A percentile compares a stretch with the other conserved stretches of the same genome.
Evolutionary conservation across 2,329 filamentous ascomycete genomes (phyloP).

Genomic region (Neopestalotiopsis sp.): DNA sequence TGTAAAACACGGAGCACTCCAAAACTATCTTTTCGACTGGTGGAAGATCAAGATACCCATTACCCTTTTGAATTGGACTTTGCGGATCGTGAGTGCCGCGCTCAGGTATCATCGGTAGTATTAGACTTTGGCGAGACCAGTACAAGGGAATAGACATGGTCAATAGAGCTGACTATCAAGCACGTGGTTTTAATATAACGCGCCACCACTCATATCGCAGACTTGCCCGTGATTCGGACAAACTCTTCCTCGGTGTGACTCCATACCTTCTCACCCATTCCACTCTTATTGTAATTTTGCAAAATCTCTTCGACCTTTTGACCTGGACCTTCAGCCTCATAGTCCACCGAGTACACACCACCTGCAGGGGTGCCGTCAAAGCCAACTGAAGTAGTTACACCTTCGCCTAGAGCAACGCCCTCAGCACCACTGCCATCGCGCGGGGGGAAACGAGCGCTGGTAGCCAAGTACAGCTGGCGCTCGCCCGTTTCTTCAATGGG

Average conservation of each 20-base stretch:
- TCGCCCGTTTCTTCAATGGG: constrained; percentile 43
- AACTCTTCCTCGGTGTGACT: constrained; percentile 42
- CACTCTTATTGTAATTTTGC: constrained; percentile 31
- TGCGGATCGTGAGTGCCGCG: too few species aligned
- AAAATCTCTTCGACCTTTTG: constrained; percentile 26
- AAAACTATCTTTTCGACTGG: too few species aligned
- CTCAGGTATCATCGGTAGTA: not conserved
- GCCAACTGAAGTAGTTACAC: constrained; percentile 33
- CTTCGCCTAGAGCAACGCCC: constrained; percentile 31
- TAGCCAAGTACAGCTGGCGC: constrained; percentile 43
- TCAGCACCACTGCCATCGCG: constrained; percentile 28
- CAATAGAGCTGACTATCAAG: not conserved
- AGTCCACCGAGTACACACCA: constrained; percentile 44
- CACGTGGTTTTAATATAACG: not conserved
- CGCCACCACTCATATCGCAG: not conserved
- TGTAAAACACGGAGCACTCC: too few species aligned
- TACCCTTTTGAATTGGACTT: too few species aligned
- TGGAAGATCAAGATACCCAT: too few species aligned
- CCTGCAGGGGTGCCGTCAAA: constrained; percentile 39
- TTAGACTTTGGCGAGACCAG: not conserved
- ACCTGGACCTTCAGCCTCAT: constrained; percentile 35
- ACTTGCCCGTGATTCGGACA: constrained; percentile 35
- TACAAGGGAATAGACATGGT: not conserved
- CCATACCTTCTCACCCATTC: constrained; percentile 41
- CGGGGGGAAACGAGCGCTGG: constrained; percentile 39